phyloP scores from a whole-genome alignment of 75 land plant species.

The Picea glauca region DNA sequence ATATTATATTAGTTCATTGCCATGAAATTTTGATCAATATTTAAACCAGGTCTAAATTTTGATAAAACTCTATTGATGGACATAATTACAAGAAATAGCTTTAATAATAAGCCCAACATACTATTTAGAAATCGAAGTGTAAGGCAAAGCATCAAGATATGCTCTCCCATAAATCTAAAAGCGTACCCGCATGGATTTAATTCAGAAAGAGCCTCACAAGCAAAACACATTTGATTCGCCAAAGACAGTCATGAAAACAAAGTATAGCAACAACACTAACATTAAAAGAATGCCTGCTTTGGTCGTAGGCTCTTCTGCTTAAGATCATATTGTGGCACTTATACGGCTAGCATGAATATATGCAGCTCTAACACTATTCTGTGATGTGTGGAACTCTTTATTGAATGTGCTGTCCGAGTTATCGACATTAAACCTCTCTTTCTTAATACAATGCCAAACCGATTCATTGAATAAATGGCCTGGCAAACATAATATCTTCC shows the following conservation, averaged over 20 bases:
- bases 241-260: neutral
- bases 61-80: neutral
- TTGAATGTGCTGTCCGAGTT: too few relatives aligned
- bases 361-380: neutral
- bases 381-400: too few relatives aligned
- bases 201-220: neutral
- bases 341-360: neutral
- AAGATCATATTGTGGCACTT: neutral
- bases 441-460: too few relatives aligned
- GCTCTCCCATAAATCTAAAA: conserved; percentile 2
- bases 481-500: neutral
- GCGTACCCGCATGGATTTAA: neutral
- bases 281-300: neutral
- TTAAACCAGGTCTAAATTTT: neutral
- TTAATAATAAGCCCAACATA: neutral
- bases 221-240: too few relatives aligned
- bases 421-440: too few relatives aligned
- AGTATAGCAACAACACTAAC: neutral
- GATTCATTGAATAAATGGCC: neutral
- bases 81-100: neutral
- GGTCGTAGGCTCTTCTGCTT: too few relatives aligned
- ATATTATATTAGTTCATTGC: neutral
- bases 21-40: neutral
- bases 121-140: neutral
- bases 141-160: neutral